Evolutionary conservation across 225 moss, liverwort and hornwort genomes (phyloP), one percentile per base, ranked within the genome.

Genomic region (Rhytidiadelphus loreus): DNA sequence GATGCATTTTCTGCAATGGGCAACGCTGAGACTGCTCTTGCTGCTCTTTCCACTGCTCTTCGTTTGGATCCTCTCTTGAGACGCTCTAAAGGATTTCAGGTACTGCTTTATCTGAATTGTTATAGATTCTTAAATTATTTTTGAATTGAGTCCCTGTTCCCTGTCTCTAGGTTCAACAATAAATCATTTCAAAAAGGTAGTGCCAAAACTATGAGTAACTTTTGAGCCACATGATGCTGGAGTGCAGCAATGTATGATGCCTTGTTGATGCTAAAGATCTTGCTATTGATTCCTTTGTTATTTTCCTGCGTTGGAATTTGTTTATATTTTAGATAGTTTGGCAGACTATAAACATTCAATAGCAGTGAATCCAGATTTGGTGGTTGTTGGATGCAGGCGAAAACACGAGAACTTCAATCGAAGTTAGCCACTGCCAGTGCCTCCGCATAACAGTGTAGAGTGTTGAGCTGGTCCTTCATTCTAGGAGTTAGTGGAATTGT

Each of bases 51-150:
- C 35, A 65, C 80, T 46, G 96, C 96, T 23, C 94, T 95, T 72
- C 88, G 76, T 53, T 86, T 95, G 23, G 96, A 96, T 87, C 92
- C 96, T 33, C 90, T 89, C 24, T 83, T 96, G 78, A 95, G 96
- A 89, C 95, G 95, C 65, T 95, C 95, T 15, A 95, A 95, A 90
- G 92, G 93, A 61, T 94, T 93, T 85, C 91, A 95, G 94, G 95
- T 95, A 91, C 56, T 56, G 61, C 39, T 48, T 16, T 39, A 26
- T 60, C 33, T 24, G 33, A 81, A 68, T 24, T 70, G 26, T 29
- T 23, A 30, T 50, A 57, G 20, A 24, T 46, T 61, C 33, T 33
- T 26, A 16, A 23, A 3, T 41, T 58, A 6, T 35, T 8, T 63
- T 74, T 28, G 1, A 70, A 62, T 35, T 11, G 7, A 13, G 13